These are phyloP conservation scores for Vitis hybrid DNA, from an alignment of 177 flowering plant genomes.

Conservation along the genomic window DNA sequence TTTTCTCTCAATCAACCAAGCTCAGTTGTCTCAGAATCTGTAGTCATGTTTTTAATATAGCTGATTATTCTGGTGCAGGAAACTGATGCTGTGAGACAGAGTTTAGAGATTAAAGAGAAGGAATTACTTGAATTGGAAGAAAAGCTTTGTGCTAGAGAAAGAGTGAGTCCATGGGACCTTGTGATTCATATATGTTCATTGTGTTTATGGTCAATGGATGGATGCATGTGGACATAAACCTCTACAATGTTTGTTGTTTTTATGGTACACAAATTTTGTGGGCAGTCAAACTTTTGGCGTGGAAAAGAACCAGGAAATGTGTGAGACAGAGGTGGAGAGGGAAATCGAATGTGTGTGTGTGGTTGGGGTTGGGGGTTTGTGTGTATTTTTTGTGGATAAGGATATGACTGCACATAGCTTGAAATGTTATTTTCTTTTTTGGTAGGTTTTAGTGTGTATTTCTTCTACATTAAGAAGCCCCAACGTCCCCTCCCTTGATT, in stretches of 20 bases:
- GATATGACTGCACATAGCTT: too few species aligned
- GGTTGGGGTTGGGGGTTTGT: too few species aligned
- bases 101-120: constrained; percentile 49
- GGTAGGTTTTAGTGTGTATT: too few species aligned
- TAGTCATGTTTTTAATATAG: background rate
- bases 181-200: background rate
- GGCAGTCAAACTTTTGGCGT: background rate
- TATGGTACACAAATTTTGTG: background rate
- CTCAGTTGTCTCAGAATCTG: background rate
- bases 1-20: background rate
- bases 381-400: too few species aligned
- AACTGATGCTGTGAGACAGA: constrained; percentile 34
- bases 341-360: too few species aligned
- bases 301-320: background rate
- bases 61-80: constrained; percentile 40
- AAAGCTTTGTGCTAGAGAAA: constrained; percentile 53
- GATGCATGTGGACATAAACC: background rate
- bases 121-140: constrained; percentile 49
- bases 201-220: background rate
- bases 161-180: constrained; percentile 30
- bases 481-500: too few species aligned
- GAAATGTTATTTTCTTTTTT: too few species aligned
- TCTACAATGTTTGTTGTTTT: background rate
- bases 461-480: too few species aligned
- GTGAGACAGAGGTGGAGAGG: too few species aligned